phyloP scores from a whole-genome alignment of 192 early-diverging fungal species.

The Chytriomyces hyalinus region DNA sequence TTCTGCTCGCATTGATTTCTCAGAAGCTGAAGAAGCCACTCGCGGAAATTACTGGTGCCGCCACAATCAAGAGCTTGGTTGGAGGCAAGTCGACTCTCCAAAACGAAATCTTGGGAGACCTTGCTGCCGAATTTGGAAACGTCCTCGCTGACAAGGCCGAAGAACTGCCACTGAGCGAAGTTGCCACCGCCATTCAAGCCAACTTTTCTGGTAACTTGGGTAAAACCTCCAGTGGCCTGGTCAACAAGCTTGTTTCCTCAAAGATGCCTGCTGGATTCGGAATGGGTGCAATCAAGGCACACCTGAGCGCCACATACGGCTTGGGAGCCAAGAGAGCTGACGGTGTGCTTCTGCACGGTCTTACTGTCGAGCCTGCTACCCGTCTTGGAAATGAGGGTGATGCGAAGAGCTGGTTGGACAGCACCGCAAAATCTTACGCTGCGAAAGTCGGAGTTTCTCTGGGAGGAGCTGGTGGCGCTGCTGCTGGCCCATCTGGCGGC shows the following conservation, averaged over 20 bases:
- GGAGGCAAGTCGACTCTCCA: slow-evolving; percentile 96
- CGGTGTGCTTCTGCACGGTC: slow-evolving; percentile 75
- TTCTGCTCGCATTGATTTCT: slow-evolving; percentile 82
- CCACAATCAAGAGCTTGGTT: slow-evolving; percentile 91
- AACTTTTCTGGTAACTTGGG: slow-evolving; percentile 74
- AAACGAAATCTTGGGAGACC: slow-evolving; percentile 94
- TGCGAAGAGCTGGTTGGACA: slow-evolving; percentile 81
- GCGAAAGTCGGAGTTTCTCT: slow-evolving; percentile 72
- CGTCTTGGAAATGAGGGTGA: slow-evolving; percentile 77
- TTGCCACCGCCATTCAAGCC: slow-evolving; percentile 68
- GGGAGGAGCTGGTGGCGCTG: slow-evolving; percentile 50
- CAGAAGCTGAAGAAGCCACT: slow-evolving; percentile 89
- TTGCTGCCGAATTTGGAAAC: slow-evolving; percentile 88
- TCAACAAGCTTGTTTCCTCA: slow-evolving; percentile 79
- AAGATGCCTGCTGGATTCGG: slow-evolving; percentile 95
- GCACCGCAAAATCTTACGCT: slow-evolving; percentile 73
- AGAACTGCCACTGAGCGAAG: slow-evolving; percentile 83
- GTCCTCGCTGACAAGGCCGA: slow-evolving; percentile 88
- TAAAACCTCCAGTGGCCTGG: slow-evolving; percentile 75
- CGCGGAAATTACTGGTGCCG: slow-evolving; percentile 70
- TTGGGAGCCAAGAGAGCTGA: slow-evolving; percentile 78
- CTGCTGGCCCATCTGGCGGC: slow-evolving; percentile 57
- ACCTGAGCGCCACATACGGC: slow-evolving; percentile 74
- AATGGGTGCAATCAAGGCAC: slow-evolving; percentile 73
- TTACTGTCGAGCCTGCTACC: slow-evolving; percentile 80